Conservation (phyloP, 202 grass and related monocot genomes). For the Dendrocalamus latiflorus region DNA sequence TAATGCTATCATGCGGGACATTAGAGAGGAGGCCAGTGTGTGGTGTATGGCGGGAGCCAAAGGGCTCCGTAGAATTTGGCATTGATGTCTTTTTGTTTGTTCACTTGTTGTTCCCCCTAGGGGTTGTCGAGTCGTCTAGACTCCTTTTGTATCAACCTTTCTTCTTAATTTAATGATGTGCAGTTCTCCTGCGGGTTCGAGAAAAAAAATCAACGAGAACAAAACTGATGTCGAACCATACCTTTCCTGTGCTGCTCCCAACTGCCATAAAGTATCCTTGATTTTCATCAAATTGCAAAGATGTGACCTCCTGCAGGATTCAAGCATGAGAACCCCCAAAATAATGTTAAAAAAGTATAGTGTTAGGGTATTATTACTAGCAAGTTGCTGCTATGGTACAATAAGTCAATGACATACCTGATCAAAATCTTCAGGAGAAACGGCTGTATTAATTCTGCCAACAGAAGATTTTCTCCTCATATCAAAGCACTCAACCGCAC, state of each 20-base stretch:
- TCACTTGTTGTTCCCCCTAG: too few relatives aligned
- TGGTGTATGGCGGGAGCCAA: too few relatives aligned
- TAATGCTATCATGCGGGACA: too few relatives aligned
- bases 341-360: background rate
- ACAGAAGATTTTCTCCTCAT: slow-evolving; percentile 79
- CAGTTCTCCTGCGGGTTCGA: too few relatives aligned
- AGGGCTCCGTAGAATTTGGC: too few relatives aligned
- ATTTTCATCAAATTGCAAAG: slow-evolving; percentile 81
- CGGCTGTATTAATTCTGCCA: slow-evolving; percentile 69
- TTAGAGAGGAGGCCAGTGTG: too few relatives aligned
- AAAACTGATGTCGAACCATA: slow-evolving; percentile 19
- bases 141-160: too few relatives aligned
- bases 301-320: slow-evolving; percentile 77
- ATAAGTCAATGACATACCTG: slow-evolving; percentile 42
- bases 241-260: slow-evolving; percentile 91
- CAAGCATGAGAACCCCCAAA: slow-evolving; percentile 11
- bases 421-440: slow-evolving; percentile 58
- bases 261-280: slow-evolving; percentile 86
- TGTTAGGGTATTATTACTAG: background rate
- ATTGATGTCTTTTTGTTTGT: too few relatives aligned
- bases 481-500: slow-evolving; percentile 95
- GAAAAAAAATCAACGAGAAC: background rate
- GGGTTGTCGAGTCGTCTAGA: too few relatives aligned
- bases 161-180: too few relatives aligned
- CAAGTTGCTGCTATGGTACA: slow-evolving; percentile 9